These are phyloP conservation scores for Astrocystis sublimbata DNA, from an alignment of 495 filamentous ascomycete species.

Conservation along the genomic window DNA sequence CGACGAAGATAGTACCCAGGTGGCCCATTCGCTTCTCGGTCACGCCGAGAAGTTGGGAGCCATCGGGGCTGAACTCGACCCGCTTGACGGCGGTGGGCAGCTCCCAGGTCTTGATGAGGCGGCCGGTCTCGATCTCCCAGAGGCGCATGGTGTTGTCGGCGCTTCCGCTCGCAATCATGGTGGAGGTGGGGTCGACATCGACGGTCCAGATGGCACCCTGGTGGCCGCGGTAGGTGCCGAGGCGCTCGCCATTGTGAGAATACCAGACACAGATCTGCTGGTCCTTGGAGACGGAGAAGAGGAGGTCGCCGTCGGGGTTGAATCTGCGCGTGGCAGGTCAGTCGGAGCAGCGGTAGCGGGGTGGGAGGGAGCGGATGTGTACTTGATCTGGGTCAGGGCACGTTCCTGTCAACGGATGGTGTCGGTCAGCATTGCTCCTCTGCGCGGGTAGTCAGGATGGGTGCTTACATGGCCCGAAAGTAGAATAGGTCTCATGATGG, in stretches of 20 bases:
- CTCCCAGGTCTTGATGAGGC: slow-evolving; percentile 93
- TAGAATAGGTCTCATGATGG: slow-evolving; percentile 89
- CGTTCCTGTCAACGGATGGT: slow-evolving; percentile 63
- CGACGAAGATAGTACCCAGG: slow-evolving; percentile 86
- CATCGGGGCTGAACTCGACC: slow-evolving; percentile 94
- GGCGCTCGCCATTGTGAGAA: slow-evolving; percentile 88
- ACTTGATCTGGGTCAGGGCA: slow-evolving; percentile 97
- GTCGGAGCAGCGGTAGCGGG: slow-evolving; percentile 21
- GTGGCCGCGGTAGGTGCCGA: slow-evolving; percentile 96
- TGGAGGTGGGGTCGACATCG: slow-evolving; percentile 92
- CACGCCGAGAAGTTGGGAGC: slow-evolving; percentile 81
- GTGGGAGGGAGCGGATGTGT: slow-evolving; percentile 35
- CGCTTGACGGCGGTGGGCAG: slow-evolving; percentile 95
- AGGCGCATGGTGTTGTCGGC: slow-evolving; percentile 97
- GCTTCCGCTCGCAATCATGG: slow-evolving; percentile 88
- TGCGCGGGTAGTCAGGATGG: slow-evolving; percentile 26
- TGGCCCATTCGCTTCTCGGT: slow-evolving; percentile 98
- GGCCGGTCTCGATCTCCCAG: slow-evolving; percentile 94
- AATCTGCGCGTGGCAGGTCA: slow-evolving; percentile 55
- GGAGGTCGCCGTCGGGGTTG: slow-evolving; percentile 93
- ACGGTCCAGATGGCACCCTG: slow-evolving; percentile 98
- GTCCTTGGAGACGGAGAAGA: slow-evolving; percentile 98
- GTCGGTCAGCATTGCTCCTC: slow-evolving; percentile 8
- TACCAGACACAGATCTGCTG: slow-evolving; percentile 95
- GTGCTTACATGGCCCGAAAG: slow-evolving; percentile 81